phyloP scores from a whole-genome alignment of 805 yeast species.

The Blastobotrys parvus region DNA sequence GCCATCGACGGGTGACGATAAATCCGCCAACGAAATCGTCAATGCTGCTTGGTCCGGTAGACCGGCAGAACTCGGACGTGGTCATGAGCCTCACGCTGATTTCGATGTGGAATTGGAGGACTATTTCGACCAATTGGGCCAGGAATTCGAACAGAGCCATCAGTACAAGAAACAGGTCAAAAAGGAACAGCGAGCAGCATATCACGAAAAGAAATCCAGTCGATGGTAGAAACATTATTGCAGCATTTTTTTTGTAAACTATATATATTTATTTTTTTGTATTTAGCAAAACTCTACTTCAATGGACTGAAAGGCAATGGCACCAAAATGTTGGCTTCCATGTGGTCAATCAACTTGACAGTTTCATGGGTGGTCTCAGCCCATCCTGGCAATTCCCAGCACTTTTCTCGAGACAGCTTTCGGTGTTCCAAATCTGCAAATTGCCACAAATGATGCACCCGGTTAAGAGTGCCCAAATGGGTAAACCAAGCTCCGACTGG shows the following conservation, averaged over 20 bases:
- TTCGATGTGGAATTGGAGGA: slow-evolving; percentile 8
- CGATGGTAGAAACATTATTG: no score
- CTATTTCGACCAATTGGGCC: slow-evolving; percentile 11
- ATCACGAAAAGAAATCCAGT: not conserved
- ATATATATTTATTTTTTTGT: not conserved
- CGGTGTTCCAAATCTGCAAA: slow-evolving; percentile 37
- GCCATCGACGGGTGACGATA: not conserved
- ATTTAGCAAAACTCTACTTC: slow-evolving; percentile 15
- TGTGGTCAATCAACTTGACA: slow-evolving; percentile 30
- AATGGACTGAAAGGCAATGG: slow-evolving; percentile 35
- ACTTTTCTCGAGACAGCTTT: slow-evolving; percentile 31
- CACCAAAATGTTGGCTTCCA: slow-evolving; percentile 32
- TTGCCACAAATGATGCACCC: slow-evolving; percentile 38
- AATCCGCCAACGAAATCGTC: not conserved
- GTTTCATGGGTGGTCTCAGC: slow-evolving; percentile 38
- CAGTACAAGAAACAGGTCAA: not conserved
- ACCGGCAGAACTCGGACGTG: slow-evolving; percentile 5
- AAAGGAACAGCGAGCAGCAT: not conserved
- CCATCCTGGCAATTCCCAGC: slow-evolving; percentile 40
- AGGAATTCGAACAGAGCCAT: slow-evolving; percentile 2
- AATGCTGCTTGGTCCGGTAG: slow-evolving; percentile 3
- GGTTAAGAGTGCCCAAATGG: slow-evolving; percentile 33
- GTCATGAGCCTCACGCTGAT: slow-evolving; percentile 14
- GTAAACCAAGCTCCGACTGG: slow-evolving; percentile 41
- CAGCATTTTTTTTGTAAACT: not conserved